phyloP scores from a whole-genome alignment of 1,284 basidiomycete genomes.

The Flammula alnicola region DNA sequence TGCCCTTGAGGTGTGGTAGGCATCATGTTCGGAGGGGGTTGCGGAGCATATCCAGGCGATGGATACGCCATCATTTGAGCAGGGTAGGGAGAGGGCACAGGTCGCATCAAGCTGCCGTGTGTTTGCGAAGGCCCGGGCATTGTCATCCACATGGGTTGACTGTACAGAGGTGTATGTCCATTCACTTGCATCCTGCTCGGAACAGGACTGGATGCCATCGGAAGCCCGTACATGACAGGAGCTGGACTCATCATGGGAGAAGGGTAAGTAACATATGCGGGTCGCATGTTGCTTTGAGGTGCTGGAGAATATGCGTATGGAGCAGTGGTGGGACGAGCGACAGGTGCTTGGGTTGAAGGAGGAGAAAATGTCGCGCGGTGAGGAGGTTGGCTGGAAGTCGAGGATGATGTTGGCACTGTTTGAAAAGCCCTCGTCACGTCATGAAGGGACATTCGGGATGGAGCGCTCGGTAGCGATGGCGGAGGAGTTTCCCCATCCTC shows the following conservation, averaged over 20 bases:
- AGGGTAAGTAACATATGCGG: constrained; percentile 59
- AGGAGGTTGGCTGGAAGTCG: constrained; percentile 49
- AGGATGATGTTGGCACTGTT: constrained; percentile 62
- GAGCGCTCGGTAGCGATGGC: constrained; percentile 55
- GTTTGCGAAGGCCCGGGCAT: constrained; percentile 52
- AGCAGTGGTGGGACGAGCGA: constrained; percentile 44
- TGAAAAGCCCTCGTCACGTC: constrained; percentile 85
- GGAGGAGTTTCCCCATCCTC: constrained; percentile 81
- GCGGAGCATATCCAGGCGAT: constrained; percentile 57
- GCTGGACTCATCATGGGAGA: constrained; percentile 71
- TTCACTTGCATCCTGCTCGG: constrained; percentile 63
- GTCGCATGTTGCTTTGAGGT: constrained; percentile 55
- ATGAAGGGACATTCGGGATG: constrained; percentile 76
- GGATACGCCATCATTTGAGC: constrained; percentile 67
- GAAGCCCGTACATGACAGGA: constrained; percentile 65
- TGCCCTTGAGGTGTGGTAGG: constrained; percentile 39
- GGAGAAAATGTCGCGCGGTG: constrained; percentile 50
- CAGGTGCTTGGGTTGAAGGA: constrained; percentile 49
- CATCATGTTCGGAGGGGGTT: constrained; percentile 46
- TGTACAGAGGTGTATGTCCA: constrained; percentile 61
- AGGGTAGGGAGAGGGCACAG: constrained; percentile 65
- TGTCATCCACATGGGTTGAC: constrained; percentile 70
- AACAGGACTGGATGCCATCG: constrained; percentile 62
- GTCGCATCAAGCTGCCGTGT: constrained; percentile 56
- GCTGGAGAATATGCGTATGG: constrained; percentile 61